phyloP scores from a whole-genome alignment of 2,329 filamentous ascomycete genomes.

The Aspergillus hiratsukae region DNA sequence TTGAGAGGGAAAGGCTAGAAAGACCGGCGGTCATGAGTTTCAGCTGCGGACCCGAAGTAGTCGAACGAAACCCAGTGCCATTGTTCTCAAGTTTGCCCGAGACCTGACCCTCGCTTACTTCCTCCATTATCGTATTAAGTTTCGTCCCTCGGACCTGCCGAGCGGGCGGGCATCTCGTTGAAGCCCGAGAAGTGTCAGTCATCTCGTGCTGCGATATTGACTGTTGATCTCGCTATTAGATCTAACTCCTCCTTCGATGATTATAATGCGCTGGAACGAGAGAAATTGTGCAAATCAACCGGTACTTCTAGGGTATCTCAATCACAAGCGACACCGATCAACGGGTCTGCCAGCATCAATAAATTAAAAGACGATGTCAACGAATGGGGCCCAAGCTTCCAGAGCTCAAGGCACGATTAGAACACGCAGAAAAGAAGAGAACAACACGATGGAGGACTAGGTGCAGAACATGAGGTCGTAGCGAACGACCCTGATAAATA shows the following conservation, averaged over 20 bases:
- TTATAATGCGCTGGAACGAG: not conserved
- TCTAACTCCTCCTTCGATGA: not conserved
- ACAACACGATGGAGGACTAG: constrained; percentile 13
- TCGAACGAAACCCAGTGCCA: constrained; percentile 3
- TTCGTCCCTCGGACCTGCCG: constrained; percentile 55
- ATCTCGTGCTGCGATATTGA: constrained; percentile 29
- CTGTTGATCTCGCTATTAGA: not conserved
- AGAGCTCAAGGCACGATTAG: constrained; percentile 27
- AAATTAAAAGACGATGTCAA: constrained; percentile 19
- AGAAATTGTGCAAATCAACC: constrained; percentile 10
- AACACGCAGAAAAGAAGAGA: constrained; percentile 23
- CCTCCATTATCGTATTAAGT: constrained; percentile 64
- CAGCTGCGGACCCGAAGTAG: constrained; percentile 26
- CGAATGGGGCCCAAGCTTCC: constrained; percentile 28
- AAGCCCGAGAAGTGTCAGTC: constrained; percentile 46
- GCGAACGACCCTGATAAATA: constrained; percentile 29
- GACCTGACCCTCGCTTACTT: constrained; percentile 35
- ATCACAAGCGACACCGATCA: constrained; percentile 30
- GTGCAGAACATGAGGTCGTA: constrained; percentile 19
- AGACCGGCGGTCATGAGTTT: constrained; percentile 31
- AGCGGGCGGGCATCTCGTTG: constrained; percentile 49
- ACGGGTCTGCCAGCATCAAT: constrained; percentile 17
- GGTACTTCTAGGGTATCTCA: constrained; percentile 26
- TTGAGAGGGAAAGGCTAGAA: constrained; percentile 14
- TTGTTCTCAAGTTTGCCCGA: constrained; percentile 11